These are phyloP conservation scores for Cyclotella baltica DNA, from an alignment of 108 stramenopile genomes.

Conservation along the genomic window DNA sequence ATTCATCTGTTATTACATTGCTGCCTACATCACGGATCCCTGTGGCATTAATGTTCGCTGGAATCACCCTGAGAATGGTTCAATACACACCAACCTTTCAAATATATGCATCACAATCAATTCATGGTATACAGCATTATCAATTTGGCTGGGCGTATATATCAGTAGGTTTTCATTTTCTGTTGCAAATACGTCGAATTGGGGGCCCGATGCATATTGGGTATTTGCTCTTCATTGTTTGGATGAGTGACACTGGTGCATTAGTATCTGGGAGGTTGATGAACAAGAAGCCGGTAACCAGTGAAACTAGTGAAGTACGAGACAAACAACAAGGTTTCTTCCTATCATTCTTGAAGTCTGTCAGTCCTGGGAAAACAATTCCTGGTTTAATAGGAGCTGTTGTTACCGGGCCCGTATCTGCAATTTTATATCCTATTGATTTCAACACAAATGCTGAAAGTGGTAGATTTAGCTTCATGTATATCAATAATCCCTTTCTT, in stretches of 20 bases:
- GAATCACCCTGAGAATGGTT: conserved; percentile 29
- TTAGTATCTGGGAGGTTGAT: conserved; percentile 64
- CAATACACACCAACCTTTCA: conserved; percentile 34
- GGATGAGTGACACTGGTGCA: conserved; percentile 89
- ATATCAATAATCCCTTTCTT: conserved; percentile 8
- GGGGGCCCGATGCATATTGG: conserved; percentile 61
- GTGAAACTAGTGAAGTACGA: conserved; percentile 1
- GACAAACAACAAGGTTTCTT: background rate
- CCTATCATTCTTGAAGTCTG: conserved; percentile 42
- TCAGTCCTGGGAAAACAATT: conserved; percentile 47
- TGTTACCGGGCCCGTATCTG: conserved; percentile 45
- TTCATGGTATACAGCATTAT: conserved; percentile 46
- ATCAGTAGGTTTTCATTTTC: conserved; percentile 67
- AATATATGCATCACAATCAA: conserved; percentile 4
- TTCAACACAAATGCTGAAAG: background rate
- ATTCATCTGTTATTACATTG: conserved; percentile 31
- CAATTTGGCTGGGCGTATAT: conserved; percentile 70
- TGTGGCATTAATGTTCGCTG: conserved; percentile 20
- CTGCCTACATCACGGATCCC: conserved; percentile 30
- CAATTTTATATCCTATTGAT: conserved; percentile 40
- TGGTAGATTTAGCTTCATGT: background rate
- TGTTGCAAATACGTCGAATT: conserved; percentile 46
- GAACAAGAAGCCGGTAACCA: conserved; percentile 11
- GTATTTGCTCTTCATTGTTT: conserved; percentile 68
- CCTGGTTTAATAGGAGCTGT: conserved; percentile 40